phyloP scores from a whole-genome alignment of 768 basidiomycete genomes.

The Gyrodon lividus region DNA sequence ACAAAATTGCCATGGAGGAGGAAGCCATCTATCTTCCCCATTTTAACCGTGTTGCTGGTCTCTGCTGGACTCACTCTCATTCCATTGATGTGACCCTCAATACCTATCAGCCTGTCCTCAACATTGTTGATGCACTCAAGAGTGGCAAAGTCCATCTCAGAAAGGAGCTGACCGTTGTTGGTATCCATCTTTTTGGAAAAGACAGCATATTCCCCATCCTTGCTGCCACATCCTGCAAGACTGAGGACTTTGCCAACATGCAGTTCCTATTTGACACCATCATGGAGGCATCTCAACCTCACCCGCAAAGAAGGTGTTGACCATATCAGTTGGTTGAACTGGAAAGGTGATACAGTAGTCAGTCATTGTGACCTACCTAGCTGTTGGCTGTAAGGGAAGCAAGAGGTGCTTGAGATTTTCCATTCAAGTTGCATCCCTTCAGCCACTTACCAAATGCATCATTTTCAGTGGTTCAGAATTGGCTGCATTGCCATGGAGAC shows the following conservation, averaged over 20 bases:
- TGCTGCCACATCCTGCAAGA: constrained; percentile 11
- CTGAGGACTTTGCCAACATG: neutral
- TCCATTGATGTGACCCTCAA: neutral
- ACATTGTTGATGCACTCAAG: neutral
- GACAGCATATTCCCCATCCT: constrained; percentile 7
- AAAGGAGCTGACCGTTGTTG: constrained; percentile 12
- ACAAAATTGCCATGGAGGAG: constrained; percentile 13
- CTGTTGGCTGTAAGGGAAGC: too few species aligned
- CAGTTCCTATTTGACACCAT: neutral
- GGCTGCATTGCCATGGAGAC: too few species aligned
- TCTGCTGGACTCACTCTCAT: constrained; percentile 13
- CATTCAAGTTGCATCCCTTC: too few species aligned
- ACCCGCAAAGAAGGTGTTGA: too few species aligned
- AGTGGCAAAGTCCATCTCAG: constrained; percentile 2
- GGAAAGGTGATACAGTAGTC: too few species aligned
- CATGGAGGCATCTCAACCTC: neutral
- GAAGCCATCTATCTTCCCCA: constrained; percentile 4
- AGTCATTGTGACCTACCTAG: too few species aligned
- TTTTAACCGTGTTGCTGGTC: constrained; percentile 5
- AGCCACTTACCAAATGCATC: too few species aligned
- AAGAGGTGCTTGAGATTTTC: too few species aligned
- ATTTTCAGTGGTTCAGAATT: too few species aligned
- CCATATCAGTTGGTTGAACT: too few species aligned
- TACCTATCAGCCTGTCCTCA: constrained; percentile 1
- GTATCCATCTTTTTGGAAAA: constrained; percentile 1